Evolutionary conservation across 2,329 filamentous ascomycete species (phyloP).

Genomic region (Ophiocordyceps australis): DNA sequence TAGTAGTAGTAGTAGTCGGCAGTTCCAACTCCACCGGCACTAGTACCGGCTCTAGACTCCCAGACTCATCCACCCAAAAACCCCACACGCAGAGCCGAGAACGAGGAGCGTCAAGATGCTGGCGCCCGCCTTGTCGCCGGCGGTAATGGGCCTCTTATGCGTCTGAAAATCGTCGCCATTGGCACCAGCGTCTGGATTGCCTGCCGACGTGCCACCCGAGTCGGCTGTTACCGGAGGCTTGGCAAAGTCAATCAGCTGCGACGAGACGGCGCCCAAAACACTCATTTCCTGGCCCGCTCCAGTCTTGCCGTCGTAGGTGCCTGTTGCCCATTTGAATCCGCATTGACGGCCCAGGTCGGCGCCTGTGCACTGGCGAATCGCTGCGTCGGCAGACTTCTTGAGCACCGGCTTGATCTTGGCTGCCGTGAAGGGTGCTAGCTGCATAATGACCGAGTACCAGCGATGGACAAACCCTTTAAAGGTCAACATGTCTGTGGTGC

Average conservation of each 20-base stretch:
- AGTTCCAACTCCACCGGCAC: too few relatives aligned
- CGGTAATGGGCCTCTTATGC: conserved; percentile 16
- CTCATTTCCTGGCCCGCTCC: conserved; percentile 44
- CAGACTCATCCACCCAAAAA: conserved; percentile 30
- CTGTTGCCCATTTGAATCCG: conserved; percentile 33
- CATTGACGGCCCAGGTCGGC: conserved; percentile 29
- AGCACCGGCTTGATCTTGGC: conserved; percentile 31
- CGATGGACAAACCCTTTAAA: conserved; percentile 44
- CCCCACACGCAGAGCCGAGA: conserved; percentile 17
- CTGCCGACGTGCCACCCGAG: conserved; percentile 31
- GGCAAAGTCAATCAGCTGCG: conserved; percentile 24
- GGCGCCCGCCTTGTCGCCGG: conserved; percentile 26
- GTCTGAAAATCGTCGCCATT: conserved; percentile 15
- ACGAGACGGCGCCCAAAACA: conserved; percentile 34
- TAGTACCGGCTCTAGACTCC: conserved; percentile 12
- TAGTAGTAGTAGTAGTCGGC: too few relatives aligned
- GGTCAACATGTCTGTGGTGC: conserved; percentile 43
- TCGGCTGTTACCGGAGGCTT: conserved; percentile 23
- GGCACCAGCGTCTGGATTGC: conserved; percentile 22
- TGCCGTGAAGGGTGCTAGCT: conserved; percentile 34
- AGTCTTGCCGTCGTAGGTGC: conserved; percentile 30
- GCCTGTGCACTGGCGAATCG: conserved; percentile 34
- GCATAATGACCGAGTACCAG: conserved; percentile 33
- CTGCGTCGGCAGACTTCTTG: conserved; percentile 30
- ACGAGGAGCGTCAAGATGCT: conserved; percentile 27